Base-by-base conservation (phyloP, 2,329 filamentous ascomycete species). In the Diaporthe australafricana region DNA sequence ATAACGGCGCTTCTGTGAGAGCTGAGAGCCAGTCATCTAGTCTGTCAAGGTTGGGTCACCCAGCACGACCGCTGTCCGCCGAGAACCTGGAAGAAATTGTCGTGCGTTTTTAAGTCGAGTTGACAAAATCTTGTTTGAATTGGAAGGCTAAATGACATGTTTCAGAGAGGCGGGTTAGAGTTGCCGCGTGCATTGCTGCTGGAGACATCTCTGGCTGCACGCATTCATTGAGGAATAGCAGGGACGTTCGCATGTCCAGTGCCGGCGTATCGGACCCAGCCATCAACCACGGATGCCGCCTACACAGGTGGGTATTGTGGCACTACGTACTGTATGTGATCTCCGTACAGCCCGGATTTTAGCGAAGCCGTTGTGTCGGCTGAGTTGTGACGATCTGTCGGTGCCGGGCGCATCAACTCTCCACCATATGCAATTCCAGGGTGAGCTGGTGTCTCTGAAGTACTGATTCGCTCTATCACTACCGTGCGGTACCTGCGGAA, bases 321-420 rank as follows among this genome's bases (percentile, higher is more conserved):
- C 17, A 25, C n/a, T n/a, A n/a, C n/a, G n/a, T n/a, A n/a, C n/a
- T 65, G 45, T n/a, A 27, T 45, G 65, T 69, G 72, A 67, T 67
- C 45, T 62, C 65, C 42, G 72, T 70, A 52, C 52, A 38, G 65
- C 38, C 32, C 57, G 52, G 30, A 60, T 22, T 45, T 53, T 55
- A 55, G 62, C 52, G 52, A 66, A 45, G 62, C 55, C 48, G 56
- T 45, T 63, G n/a, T 38, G 35, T 56, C 38, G 40, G 42, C 70
- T 45, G 30, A 55, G 40, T 17, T 30, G 42, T n/a, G 25, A 11
- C 11, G 14, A n/a, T 40, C 9, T 30, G 47, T 48, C 35, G 50
- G 60, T 27, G 38, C 32, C 30, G 22, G 53, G 40, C 25, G 30
- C 30, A 30, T 52, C 66, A 62, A 55, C 48, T 48, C 27, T 16